These are phyloP conservation scores for Penicillium aurantiogriseum DNA, from an alignment of 2,329 filamentous ascomycete species.

Conservation along the genomic window DNA sequence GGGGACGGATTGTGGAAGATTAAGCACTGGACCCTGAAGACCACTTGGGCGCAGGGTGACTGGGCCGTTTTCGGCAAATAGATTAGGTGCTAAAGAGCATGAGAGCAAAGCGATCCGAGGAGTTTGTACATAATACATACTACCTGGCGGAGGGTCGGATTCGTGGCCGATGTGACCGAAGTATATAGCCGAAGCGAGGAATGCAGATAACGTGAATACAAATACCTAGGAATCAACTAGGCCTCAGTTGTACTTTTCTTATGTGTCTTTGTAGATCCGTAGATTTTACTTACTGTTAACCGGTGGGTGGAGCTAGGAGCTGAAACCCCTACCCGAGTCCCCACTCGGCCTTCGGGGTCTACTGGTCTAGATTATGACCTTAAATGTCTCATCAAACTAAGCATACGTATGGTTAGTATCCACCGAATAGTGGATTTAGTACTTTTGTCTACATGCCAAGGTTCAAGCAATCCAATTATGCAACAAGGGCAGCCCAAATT, in stretches of 20 bases:
- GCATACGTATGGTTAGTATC: too few relatives aligned
- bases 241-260: neutral
- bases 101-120: neutral
- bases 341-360: too few relatives aligned
- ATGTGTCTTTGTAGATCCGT: neutral
- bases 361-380: too few relatives aligned
- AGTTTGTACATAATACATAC: neutral
- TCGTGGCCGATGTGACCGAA: neutral
- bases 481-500: too few relatives aligned
- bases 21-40: conserved; percentile 29
- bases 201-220: neutral
- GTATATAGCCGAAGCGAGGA: neutral
- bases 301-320: too few relatives aligned
- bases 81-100: neutral
- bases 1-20: conserved; percentile 37
- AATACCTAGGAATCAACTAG: neutral
- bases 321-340: too few relatives aligned
- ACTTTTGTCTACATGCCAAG: too few relatives aligned
- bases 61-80: neutral
- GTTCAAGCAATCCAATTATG: too few relatives aligned
- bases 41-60: conserved; percentile 31
- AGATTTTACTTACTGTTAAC: too few relatives aligned
- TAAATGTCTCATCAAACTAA: too few relatives aligned
- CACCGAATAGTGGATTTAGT: too few relatives aligned
- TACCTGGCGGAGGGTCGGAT: neutral